Percentiles rank a stretch among this genome's conserved stretches.
Evolutionary conservation across 139 green algal species (phyloP).

Genomic region (Chlorella sorokiniana): DNA sequence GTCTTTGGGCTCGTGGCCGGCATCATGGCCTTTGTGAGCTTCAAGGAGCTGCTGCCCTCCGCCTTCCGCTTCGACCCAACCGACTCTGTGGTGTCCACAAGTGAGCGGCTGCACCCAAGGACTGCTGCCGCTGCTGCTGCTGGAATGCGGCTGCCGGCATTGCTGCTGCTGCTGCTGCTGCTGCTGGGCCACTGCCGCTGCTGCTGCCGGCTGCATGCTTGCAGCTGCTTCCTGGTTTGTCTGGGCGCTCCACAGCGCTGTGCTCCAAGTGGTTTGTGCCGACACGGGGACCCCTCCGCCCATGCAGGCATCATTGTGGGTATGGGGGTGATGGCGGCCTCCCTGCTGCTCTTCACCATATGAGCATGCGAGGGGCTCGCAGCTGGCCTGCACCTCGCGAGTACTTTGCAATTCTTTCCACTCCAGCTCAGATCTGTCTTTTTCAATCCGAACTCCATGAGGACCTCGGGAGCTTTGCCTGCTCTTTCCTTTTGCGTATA

Average conservation of each 20-base stretch:
- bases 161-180: too few species aligned
- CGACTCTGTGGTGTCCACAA: slow-evolving; percentile 56
- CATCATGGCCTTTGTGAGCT: slow-evolving; percentile 83
- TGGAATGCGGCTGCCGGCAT: too few species aligned
- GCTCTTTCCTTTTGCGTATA: too few species aligned
- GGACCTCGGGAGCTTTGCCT: too few species aligned
- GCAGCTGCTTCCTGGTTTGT: too few species aligned
- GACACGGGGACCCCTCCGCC: background rate
- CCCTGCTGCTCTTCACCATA: slow-evolving; percentile 68
- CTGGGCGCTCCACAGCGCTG: too few species aligned
- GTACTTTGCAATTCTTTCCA: too few species aligned
- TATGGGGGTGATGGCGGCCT: slow-evolving; percentile 72
- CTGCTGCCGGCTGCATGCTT: too few species aligned
- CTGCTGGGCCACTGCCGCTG: too few species aligned
- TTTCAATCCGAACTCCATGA: too few species aligned
- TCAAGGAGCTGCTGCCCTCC: slow-evolving; percentile 84
- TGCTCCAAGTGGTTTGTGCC: background rate
- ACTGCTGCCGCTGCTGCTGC: too few species aligned
- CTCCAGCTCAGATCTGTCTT: too few species aligned
- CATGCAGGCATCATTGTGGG: slow-evolving; percentile 53
- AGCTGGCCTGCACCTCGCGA: background rate
- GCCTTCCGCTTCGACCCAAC: slow-evolving; percentile 74
- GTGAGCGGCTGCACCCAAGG: background rate
- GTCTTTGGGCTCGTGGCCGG: slow-evolving; percentile 75
- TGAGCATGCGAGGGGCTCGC: background rate